phyloP scores from a whole-genome alignment of 306 rosid species.

The Astragalus glycyphyllos region DNA sequence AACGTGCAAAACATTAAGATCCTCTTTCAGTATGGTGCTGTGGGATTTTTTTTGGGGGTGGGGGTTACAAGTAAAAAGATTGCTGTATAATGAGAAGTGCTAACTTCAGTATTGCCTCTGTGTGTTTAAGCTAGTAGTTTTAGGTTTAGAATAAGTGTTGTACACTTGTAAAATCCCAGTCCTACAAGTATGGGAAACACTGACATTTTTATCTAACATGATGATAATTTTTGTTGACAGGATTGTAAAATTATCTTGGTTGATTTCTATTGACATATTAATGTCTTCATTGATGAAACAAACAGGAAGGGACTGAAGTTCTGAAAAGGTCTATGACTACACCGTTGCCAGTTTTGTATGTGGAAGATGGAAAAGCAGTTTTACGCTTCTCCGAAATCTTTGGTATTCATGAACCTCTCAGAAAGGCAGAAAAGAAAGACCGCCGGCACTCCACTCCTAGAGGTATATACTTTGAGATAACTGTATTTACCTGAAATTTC shows the following conservation, averaged over 20 bases:
- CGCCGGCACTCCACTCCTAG: slow-evolving; percentile 63
- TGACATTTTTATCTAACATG: slow-evolving; percentile 21
- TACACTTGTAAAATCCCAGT: slow-evolving; percentile 23
- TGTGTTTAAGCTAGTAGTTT: slow-evolving; percentile 2
- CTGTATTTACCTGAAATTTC: slow-evolving; percentile 32
- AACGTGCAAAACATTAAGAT: slow-evolving; percentile 17
- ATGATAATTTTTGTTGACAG: slow-evolving; percentile 38
- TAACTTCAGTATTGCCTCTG: slow-evolving; percentile 3
- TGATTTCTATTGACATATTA: slow-evolving; percentile 46
- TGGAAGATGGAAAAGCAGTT: slow-evolving; percentile 83
- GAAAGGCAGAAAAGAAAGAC: slow-evolving; percentile 86
- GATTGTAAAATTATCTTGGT: slow-evolving; percentile 36
- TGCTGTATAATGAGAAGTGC: slow-evolving; percentile 10
- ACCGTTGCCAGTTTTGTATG: slow-evolving; percentile 81
- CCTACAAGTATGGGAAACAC: slow-evolving; percentile 16
- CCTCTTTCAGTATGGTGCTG: slow-evolving; percentile 23
- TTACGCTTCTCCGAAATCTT: slow-evolving; percentile 94
- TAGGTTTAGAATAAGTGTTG: slow-evolving; percentile 25
- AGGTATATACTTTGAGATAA: slow-evolving; percentile 56
- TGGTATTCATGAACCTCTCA: slow-evolving; percentile 75
- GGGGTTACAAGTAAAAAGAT: neutral
- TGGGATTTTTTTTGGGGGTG: neutral
- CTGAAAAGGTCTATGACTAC: slow-evolving; percentile 54
- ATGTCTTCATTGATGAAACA: slow-evolving; percentile 42
- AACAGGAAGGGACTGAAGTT: slow-evolving; percentile 65